Evolutionary conservation across 2,329 filamentous ascomycete genomes (phyloP).

Genomic region (Hymenoscyphus salicellus): DNA sequence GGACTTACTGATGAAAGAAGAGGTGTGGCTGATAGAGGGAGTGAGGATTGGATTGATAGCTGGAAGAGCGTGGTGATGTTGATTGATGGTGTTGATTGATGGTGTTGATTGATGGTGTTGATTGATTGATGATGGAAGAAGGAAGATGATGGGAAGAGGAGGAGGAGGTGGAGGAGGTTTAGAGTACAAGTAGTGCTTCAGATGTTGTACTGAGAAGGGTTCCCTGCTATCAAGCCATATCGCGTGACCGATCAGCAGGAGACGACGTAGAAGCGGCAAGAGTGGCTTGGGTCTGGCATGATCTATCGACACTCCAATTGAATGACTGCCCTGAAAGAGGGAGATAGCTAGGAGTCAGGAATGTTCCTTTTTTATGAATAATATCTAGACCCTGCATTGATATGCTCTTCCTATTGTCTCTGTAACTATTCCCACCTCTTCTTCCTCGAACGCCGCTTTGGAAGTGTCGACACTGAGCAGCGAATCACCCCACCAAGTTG

Average conservation of each 20-base stretch:
- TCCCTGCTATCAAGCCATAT: neutral
- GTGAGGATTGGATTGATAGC: conserved; percentile 2
- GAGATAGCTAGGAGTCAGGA: neutral
- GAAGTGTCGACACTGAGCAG: neutral
- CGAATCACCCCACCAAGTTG: neutral
- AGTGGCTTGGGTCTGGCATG: neutral
- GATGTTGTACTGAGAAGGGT: neutral
- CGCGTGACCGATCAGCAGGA: conserved; percentile 2
- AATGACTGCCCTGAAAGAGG: neutral
- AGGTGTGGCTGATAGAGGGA: conserved; percentile 10
- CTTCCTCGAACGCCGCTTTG: neutral
- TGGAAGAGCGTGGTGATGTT: conserved; percentile 5
- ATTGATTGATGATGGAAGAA: conserved; percentile 19
- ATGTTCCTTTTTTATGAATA: too few species aligned
- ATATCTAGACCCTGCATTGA: neutral
- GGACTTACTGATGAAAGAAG: conserved; percentile 29
- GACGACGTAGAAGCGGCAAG: neutral
- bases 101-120: conserved; percentile 15
- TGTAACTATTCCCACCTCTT: neutral
- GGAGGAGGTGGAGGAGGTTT: neutral
- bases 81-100: conserved; percentile 13
- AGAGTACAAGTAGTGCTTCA: neutral
- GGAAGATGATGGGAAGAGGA: conserved; percentile 6
- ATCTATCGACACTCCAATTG: neutral
- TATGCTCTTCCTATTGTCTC: neutral